Percentiles rank a stretch among this genome's conserved stretches.
Conservation (phyloP, 805 yeast species). For the Maudiozyma saulgeensis region DNA sequence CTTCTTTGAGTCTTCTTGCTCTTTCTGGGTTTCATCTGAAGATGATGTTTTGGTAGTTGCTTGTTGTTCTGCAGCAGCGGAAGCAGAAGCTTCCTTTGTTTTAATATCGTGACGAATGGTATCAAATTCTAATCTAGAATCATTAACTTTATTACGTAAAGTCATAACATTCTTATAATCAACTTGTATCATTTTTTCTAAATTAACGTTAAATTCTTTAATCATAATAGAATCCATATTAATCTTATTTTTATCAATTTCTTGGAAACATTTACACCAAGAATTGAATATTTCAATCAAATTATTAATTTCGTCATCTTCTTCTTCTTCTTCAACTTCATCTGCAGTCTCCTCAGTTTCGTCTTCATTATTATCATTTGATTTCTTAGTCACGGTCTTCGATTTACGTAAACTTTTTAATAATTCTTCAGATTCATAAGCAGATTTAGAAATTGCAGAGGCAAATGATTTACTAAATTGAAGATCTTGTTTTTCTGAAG, state of each 20-base stretch:
- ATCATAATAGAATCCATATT: constrained; percentile 60
- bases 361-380: constrained; percentile 18
- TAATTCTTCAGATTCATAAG: constrained; percentile 40
- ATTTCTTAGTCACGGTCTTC: background rate
- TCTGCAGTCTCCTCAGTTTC: constrained; percentile 19
- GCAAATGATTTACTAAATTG: constrained; percentile 59
- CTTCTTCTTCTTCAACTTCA: constrained; percentile 32
- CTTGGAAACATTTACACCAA: constrained; percentile 45
- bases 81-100: constrained; percentile 26
- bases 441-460: constrained; percentile 56
- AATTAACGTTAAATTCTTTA: constrained; percentile 47
- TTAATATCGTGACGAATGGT: constrained; percentile 51
- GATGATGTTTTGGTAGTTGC: constrained; percentile 11
- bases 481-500: constrained; percentile 1
- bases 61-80: constrained; percentile 29
- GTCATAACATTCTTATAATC: constrained; percentile 53
- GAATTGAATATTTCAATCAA: constrained; percentile 34
- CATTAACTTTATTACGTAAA: constrained; percentile 59
- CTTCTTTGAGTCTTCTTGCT: constrained; percentile 8
- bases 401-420: constrained; percentile 17
- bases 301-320: constrained; percentile 43
- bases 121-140: constrained; percentile 62
- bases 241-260: constrained; percentile 57
- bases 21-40: constrained; percentile 5
- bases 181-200: constrained; percentile 43